Evolutionary conservation across 2,329 filamentous ascomycete genomes (phyloP), one percentile per base, ranked within the genome.

Genomic region (Fusarium humuli): DNA sequence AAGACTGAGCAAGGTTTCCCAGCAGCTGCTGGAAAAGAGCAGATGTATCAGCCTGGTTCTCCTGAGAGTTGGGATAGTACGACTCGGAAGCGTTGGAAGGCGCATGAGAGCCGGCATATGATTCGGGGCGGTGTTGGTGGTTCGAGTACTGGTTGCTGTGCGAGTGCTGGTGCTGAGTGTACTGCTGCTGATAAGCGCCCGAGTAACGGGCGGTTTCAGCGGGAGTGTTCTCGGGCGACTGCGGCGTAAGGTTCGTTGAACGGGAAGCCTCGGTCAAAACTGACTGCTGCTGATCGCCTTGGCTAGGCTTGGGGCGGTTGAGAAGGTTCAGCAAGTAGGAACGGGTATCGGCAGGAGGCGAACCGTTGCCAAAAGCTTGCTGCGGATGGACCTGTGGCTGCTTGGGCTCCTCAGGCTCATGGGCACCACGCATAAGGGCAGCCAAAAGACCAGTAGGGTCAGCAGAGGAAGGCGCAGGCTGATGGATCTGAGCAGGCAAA

Each of bases 261-360:
- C 83, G 82, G 23, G 82, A 78, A 14, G 80, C 75, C 66, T 86
- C 84, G 55, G 78, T 76, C 65, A 83, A 54, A 56, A 81, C 73
- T 8, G 62, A 59, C 34, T 80, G 76, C 67, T 81, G 77, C 65
- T 82, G 81, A 48, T 90, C 87, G 49, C 82, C 84, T 78, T 91
- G 88, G 61, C 85, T 84, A 14, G 89, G 88, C 81, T 91, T 94
- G 55, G 92, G 90, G 50, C 92, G 90, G 76, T 94, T 96, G 69
- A 99, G 87, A 62, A 98, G 85, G 74, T 93, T 92, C 67, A 98
- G 88, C 49, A 99, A 85, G 77, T 96, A 92, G 69, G 95, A 91
- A 79, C 97, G 92, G 7, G 94, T 93, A 78, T 94, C 91, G 48
- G 89, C 86, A 23, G 87, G 81, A 56, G 88, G 87, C 45, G 87